Evolutionary conservation across 2,329 filamentous ascomycete genomes (phyloP), one percentile per base, ranked within the genome.

Genomic region (Peltaster fructicola): DNA sequence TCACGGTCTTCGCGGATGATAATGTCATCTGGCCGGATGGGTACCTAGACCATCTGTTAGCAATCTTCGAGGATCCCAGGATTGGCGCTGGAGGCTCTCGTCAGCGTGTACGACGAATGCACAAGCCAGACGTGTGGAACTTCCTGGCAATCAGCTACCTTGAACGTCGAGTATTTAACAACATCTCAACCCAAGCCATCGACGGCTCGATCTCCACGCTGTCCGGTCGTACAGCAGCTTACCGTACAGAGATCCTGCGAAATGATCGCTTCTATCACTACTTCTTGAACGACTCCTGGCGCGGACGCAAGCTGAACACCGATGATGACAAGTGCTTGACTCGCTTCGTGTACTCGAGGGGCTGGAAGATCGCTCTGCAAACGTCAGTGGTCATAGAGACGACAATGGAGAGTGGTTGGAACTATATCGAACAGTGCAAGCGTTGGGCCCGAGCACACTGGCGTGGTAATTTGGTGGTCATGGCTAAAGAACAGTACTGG

Each of bases 251-350:
- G 0, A 62, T 73, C 24, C 39, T 73, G 3, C 40, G 53, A 8
- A 39, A 52, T n/a, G 15, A 36, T 0, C 40, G 48, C 0, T 66
- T 69, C 34, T 42, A 56, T 4, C 33, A 25, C 0, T 40, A 42
- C 0, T 72, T 63, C 40, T 41, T 47, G 2, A 51, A 60, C 23
- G 68, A 73, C 36, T 45, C 26, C 6, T 68, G 63, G 50, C 53
- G 59, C 29, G 47, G 58, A 1, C 53, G 54, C 1, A 59, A 61
- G 0, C 42, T 70, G 2, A 57, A 60, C 11, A 51, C 54, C 0
- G 68, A 73, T 31, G 68, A 73, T 30, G 68, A 74, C 48, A 73
- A 73, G 41, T 72, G 60, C 36, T 49, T 65, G 17, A 73, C 68
- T 0, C 52, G 68, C 7, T 65, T 56, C 31, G 51, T 61, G 5